A percentile compares a stretch with the other conserved stretches of the same genome.
These are phyloP conservation scores for Kwoniella botswanensis DNA, from an alignment of 768 basidiomycete genomes.

Conservation along the genomic window DNA sequence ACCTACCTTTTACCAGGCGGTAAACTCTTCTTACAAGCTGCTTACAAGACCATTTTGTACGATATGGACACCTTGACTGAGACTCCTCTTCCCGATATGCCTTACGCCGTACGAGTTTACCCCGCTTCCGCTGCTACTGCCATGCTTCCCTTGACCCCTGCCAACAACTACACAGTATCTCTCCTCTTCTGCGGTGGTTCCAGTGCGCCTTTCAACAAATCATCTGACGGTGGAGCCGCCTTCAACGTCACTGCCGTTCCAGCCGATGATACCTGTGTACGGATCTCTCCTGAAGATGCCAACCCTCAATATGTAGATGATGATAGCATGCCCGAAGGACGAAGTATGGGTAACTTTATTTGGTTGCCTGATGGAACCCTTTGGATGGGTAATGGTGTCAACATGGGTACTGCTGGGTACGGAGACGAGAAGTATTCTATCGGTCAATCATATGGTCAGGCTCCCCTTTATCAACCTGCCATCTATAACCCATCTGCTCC, in stretches of 20 bases:
- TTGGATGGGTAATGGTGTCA: slow-evolving; percentile 63
- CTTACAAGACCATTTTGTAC: slow-evolving; percentile 63
- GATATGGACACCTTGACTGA: slow-evolving; percentile 69
- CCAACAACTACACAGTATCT: slow-evolving; percentile 84
- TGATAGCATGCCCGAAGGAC: slow-evolving; percentile 52
- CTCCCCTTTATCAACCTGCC: slow-evolving; percentile 76
- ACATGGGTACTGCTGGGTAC: slow-evolving; percentile 89
- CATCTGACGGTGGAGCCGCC: slow-evolving; percentile 74
- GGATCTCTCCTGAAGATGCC: slow-evolving; percentile 70
- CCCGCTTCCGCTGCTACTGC: slow-evolving; percentile 79
- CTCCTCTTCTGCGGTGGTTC: slow-evolving; percentile 90
- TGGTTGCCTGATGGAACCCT: slow-evolving; percentile 63
- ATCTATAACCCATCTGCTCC: slow-evolving; percentile 80
- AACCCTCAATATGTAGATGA: slow-evolving; percentile 55
- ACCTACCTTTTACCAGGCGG: slow-evolving; percentile 68
- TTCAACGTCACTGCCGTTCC: slow-evolving; percentile 63
- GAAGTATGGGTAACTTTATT: slow-evolving; percentile 90
- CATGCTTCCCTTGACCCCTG: slow-evolving; percentile 89
- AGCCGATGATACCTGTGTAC: slow-evolving; percentile 77
- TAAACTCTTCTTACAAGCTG: slow-evolving; percentile 59
- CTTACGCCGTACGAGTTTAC: slow-evolving; percentile 60
- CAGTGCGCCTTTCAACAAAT: slow-evolving; percentile 62
- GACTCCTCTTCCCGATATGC: slow-evolving; percentile 67
- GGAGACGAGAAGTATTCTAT: slow-evolving; percentile 65
- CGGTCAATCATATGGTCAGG: slow-evolving; percentile 68